phyloP scores from a whole-genome alignment of 2,329 filamentous ascomycete genomes.

The Beauveria pseudobassiana region DNA sequence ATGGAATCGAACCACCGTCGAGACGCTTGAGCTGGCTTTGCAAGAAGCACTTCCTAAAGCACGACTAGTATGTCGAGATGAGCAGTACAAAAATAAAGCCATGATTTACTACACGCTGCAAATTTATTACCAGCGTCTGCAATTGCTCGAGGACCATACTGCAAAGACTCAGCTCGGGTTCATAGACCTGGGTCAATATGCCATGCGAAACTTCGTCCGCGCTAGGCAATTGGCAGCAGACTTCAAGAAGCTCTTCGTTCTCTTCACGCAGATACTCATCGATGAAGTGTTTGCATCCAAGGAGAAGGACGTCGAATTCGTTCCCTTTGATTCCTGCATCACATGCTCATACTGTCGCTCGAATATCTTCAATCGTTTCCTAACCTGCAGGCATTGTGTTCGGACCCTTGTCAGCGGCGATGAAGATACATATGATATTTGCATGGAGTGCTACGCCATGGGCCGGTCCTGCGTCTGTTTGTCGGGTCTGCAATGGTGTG shows the following conservation, averaged over 20 bases:
- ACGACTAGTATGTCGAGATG: slow-evolving; percentile 86
- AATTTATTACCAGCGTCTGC: slow-evolving; percentile 64
- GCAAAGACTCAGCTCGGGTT: slow-evolving; percentile 38
- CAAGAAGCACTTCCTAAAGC: slow-evolving; percentile 83
- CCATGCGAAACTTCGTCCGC: slow-evolving; percentile 33
- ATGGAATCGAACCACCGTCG: slow-evolving; percentile 91
- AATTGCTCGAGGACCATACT: slow-evolving; percentile 42
- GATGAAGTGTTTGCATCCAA: slow-evolving; percentile 78
- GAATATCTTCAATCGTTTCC: slow-evolving; percentile 95
- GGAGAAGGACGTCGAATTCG: slow-evolving; percentile 63
- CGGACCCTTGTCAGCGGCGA: slow-evolving; percentile 56
- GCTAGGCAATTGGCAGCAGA: slow-evolving; percentile 70
- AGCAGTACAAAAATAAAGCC: slow-evolving; percentile 98
- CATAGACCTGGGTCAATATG: slow-evolving; percentile 40
- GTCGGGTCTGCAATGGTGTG: slow-evolving; percentile 80
- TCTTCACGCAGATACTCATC: slow-evolving; percentile 73
- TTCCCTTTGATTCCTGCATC: slow-evolving; percentile 82
- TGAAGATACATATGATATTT: slow-evolving; percentile 88
- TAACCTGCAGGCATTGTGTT: slow-evolving; percentile 84
- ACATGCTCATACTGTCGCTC: slow-evolving; percentile 93
- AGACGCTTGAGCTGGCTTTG: slow-evolving; percentile 81
- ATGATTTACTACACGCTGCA: slow-evolving; percentile 83
- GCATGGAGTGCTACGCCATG: slow-evolving; percentile 98
- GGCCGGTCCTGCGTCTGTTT: slow-evolving; percentile 87
- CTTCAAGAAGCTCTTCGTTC: slow-evolving; percentile 69